Base-by-base conservation (phyloP, 345 rosid species). In the Durio zibethinus region DNA sequence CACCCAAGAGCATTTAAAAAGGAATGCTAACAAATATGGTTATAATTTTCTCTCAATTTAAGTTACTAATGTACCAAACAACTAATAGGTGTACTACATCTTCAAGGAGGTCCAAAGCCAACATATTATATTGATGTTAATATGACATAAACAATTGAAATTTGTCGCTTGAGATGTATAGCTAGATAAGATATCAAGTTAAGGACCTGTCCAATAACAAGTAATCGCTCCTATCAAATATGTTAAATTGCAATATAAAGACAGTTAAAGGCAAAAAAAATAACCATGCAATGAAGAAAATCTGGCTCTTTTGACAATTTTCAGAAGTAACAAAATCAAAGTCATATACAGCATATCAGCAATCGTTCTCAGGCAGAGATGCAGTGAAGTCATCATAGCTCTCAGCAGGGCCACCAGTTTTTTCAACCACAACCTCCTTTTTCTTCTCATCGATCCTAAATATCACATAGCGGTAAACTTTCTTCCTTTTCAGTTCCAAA, bases 261-360 rank as follows among this genome's bases (percentile, higher is more conserved):
- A 31, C 9, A 71, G 31, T 5, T 29, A 33, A 70, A 76, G 62
- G 76, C 4, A 43, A 75, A 61, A 75, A 61, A 78, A 21, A 86
- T 56, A 81, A 92, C 94, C 97, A 92, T 59, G 97, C 90, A 56
- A 90, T 80, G 84, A 90, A 92, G 40, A 69, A 91, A 77, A 91
- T 91, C 79, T 91, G 87, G 89, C 96, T 91, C 86, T 89, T 91
- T 57, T 82, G 93, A 63, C 96, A 91, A 81, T 89, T 91, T 82
- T 91, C 96, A 11, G 87, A 82, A 53, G 92, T 89, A 36, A 88
- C 91, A 79, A 82, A 91, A 74, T 91, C 92, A 10, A 83, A 91
- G 76, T 89, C 93, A 57, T 87, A 91, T 16, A 91, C 87, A 67
- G 92, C 91, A 83, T 89, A 91, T 83, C 96, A 83, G 73, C 93